Base-by-base conservation (phyloP, 495 filamentous ascomycete species). In the Annulohypoxylon maeteangense region DNA sequence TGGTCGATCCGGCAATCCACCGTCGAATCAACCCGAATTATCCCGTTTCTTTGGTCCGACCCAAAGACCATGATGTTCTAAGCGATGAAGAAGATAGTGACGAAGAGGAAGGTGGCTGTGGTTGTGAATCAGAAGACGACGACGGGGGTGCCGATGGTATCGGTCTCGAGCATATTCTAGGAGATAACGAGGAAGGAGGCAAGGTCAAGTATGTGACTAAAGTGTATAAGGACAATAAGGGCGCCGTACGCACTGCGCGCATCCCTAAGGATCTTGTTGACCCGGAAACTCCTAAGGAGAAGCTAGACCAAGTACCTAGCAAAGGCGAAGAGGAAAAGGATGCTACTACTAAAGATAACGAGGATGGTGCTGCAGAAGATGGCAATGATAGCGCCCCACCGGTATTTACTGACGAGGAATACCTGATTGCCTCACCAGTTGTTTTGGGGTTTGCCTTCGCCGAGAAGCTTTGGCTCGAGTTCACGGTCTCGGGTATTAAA, bases 381-480 rank as follows among this genome's bases (percentile, higher is more conserved):
- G 76, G 78, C 4, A 78, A 79, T 27, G 78, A 80, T 62, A 80
- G 78, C 61, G 75, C 70, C 7, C 67, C 78, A 3, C 82, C 82
- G 14, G 86, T 87, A 25, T 95, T 96, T 78, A 92, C 85, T 1
- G 93, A 95, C 55, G 92, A 95, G 68, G 92, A 98, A 75, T 90
- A 95, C 23, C 85, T 97, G 12, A 91, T 95, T 40, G 89, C 93
- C n/a, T 93, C 90, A n/a, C 93, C 94, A 0, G 91, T 97, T 4
- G 91, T 95, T 0, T 85, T 95, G n/a, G 94, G 94, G n/a, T 97
- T 96, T 73, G 89, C 92, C 8, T 97, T 97, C 77, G 88, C 85
- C 22, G 93, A 97, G 78, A 97, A 97, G 82, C 81, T 93, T 1
- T 98, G 94, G 94, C 87, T 97, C 0, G 93, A 97, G 79, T 96